phyloP scores from a whole-genome alignment of 2,329 filamentous ascomycete species.

The Aspergillus caelatus region DNA sequence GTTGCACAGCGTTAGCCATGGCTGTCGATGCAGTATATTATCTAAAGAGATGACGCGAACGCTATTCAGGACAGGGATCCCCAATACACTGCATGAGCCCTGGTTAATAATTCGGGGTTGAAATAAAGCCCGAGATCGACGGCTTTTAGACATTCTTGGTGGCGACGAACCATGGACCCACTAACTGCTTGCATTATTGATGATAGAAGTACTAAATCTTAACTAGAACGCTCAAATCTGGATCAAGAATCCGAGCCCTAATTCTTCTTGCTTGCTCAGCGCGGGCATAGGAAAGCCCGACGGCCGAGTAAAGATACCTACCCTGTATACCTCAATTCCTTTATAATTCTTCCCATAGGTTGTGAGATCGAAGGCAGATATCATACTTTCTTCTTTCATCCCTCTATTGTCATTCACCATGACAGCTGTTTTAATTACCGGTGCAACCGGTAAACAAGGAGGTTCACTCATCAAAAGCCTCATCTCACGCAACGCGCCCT shows the following conservation, averaged over 20 bases:
- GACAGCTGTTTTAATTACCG: slow-evolving; percentile 33
- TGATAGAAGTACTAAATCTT: no score
- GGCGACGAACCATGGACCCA: no score
- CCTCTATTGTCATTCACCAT: not conserved
- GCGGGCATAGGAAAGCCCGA: not conserved
- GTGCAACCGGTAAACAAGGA: slow-evolving; percentile 48
- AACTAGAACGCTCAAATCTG: no score
- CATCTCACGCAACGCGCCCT: slow-evolving; percentile 31
- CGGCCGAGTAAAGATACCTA: not conserved
- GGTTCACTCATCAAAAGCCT: slow-evolving; percentile 38
- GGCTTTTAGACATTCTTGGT: no score
- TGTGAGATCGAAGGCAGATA: not conserved
- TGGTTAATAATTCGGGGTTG: not conserved
- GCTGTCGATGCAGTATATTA: not conserved
- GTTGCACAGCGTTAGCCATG: not conserved
- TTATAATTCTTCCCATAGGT: not conserved
- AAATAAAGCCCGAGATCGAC: not conserved
- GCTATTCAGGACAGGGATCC: no score
- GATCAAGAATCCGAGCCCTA: no score
- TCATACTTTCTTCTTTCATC: not conserved
- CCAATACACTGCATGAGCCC: not conserved
- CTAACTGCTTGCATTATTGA: no score
- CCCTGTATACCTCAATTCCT: not conserved
- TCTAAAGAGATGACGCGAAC: not conserved
- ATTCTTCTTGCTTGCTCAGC: not conserved